Conservation (phyloP, 192 early-diverging fungal species). For the Coemansia sp. region DNA sequence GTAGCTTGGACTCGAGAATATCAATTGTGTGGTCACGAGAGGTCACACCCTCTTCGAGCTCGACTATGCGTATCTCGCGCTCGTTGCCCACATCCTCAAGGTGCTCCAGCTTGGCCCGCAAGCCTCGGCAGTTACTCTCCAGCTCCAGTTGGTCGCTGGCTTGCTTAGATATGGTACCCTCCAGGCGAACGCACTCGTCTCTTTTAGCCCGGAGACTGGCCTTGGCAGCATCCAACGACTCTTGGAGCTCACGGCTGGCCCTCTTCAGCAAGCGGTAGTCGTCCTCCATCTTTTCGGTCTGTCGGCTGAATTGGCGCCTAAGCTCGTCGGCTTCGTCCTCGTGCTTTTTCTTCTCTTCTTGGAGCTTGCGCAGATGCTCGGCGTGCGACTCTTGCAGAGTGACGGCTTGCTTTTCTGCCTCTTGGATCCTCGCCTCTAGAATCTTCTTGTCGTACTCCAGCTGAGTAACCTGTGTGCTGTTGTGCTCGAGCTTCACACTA, state of each 20-base stretch:
- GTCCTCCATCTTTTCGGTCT: constrained; percentile 30
- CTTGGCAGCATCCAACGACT: constrained; percentile 27
- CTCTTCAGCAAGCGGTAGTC: constrained; percentile 53
- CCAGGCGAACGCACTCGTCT: constrained; percentile 36
- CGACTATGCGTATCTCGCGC: constrained; percentile 55
- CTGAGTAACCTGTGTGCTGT: constrained; percentile 45
- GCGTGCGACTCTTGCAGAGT: constrained; percentile 13
- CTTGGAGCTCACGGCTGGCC: constrained; percentile 22
- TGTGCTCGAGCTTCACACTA: constrained; percentile 54
- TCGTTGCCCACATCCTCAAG: constrained; percentile 33
- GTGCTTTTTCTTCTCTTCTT: constrained; percentile 16
- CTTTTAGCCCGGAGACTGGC: constrained; percentile 23
- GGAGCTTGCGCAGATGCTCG: constrained; percentile 13
- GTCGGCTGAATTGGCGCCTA: constrained; percentile 36
- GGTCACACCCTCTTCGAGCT: constrained; percentile 44
- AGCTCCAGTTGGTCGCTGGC: constrained; percentile 43
- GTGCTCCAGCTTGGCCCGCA: constrained; percentile 37
- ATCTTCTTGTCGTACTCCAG: constrained; percentile 42
- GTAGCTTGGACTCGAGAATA: constrained; percentile 61
- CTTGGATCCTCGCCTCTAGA: constrained; percentile 28
- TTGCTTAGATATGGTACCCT: constrained; percentile 41
- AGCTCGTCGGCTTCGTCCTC: constrained; percentile 28
- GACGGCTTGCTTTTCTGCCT: constrained; percentile 22
- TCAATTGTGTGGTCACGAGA: constrained; percentile 39
- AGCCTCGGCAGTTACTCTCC: constrained; percentile 39